Evolutionary conservation across 768 basidiomycete genomes (phyloP), one percentile per base, ranked within the genome.

Genomic region (Lactarius indigo): DNA sequence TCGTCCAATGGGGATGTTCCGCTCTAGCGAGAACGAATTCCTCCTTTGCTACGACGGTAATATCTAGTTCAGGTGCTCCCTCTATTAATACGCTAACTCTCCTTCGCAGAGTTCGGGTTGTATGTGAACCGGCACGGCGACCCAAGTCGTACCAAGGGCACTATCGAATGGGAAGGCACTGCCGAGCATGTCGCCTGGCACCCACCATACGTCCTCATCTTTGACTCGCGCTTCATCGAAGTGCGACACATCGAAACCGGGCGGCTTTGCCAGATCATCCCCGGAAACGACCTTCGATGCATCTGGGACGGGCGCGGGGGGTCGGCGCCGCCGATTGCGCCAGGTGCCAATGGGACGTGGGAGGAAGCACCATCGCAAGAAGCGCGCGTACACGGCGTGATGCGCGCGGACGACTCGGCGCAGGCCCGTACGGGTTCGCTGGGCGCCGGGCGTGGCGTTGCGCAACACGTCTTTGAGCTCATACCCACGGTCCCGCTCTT

Each of bases 151-250:
- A 71, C 78, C 7, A 79, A 83, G 20, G 84, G 85, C 23, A 87
- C 87, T 5, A 90, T 97, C 63, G 96, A 98, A 76, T 98, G 94
- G 94, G 96, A 98, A 76, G 93, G 94, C 20, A 89, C 85, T 0
- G 93, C 92, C 0, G 92, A 95, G 70, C 87, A 87, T 37, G 92
- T 92, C 28, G 93, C 94, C 2, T 88, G 92, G 79, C 94, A 96
- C 74, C 85, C 89, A 55, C 95, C 94, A 1, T 94, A 94, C 73
- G 81, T 98, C 57, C 81, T 96, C 52, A 84, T 95, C 57, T 93
- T 96, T 74, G 93, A 96, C 74, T 82, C 86, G 10, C 88, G 91
- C 3, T 96, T 97, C 79, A 91, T 97, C 71, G 94, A 97, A 76
- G 84, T 97, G 47, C 87, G 94, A 28, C 89, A 94, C 75, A 84